Base-by-base conservation (phyloP, 1,284 basidiomycete genomes). In the Inonotus obliquus region DNA sequence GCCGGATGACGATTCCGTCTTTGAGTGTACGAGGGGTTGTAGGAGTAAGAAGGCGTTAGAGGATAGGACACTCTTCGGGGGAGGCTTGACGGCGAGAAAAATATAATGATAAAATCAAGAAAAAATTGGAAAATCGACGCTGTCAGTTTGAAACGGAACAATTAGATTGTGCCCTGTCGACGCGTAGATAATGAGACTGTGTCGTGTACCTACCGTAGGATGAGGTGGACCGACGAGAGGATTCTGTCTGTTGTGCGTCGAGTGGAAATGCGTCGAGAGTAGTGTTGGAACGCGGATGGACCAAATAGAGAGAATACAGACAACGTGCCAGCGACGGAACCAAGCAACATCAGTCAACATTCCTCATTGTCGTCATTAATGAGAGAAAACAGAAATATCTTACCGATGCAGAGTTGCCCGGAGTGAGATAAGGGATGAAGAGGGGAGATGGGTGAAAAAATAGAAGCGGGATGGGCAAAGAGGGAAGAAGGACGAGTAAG, bases 291-390 rank as follows among this genome's bases (percentile, higher is more conserved):
- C 23, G 37, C 27, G 38, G 54, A 32, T 32, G 54, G 37, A 23
- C 54, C 54, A 38, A 55, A 55, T 41, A 13, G 54, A 45, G 41
- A 4, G 54, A 55, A 32, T 25, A n/a, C 13, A 41, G 51, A 21
- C 27, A 39, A 51, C 23, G 53, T 27, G 59, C 51, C 51, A 44
- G 41, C 41, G 19, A 44, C 41, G 58, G 54, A 38, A 37, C 39
- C 27, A 51, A 54, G 27, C 32, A 35, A 29, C 13, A 23, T 21
- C 21, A 48, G 56, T 29, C n/a, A 21, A 13, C 47, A 19, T 11
- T 57, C 56, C 11, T 49, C 44, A 7, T 25, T 19, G 60, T 49
- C 60, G 41, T 19, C 38, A 37, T 35, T 13, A 19, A 25, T 23
- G 54, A 19, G 7, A 25, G 19, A 13, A 14, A 54, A 13, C 11